Evolutionary conservation across 208 protist species (phyloP), one percentile per base, ranked within the genome.

Genomic region (Herpetomonas samuelpessoai): DNA sequence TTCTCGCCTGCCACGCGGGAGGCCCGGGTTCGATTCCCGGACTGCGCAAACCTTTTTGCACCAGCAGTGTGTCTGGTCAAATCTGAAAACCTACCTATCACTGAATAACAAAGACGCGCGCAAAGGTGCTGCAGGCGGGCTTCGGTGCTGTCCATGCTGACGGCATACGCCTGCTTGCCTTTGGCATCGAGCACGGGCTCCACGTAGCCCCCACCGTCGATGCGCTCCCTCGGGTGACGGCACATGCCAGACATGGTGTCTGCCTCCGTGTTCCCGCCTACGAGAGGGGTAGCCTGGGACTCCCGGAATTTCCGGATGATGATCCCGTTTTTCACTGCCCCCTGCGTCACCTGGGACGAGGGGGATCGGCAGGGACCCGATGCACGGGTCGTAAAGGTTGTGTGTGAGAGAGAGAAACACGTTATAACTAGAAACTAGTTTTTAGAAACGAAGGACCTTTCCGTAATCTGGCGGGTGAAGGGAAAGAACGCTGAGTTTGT

Each of bases 11-110:
- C 85, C 85, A 95, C 85, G 88, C 84, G 83, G 88, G 84, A 90
- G 85, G 88, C 85, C 88, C 84, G 88, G 84, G 84, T 94, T 94
- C 84, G 84, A 94, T 94, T 94, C 88, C 88, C 88, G 88, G 84
- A 93, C 87, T 93, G 81, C 87, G 87, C 83, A 91, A 29, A 22
- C 63, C 58, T 89, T 88, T 88, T 72, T 41, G 59, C 4, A 45
- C 38, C 9, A 24, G 52, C 1, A 44, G 12, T 30, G 0, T 49
- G 25, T 60, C 2, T n/a, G n/a, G n/a, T n/a, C n/a, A n/a, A n/a
- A n/a, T n/a, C n/a, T n/a, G n/a, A n/a, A n/a, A n/a, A n/a, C n/a
- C n/a, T n/a, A n/a, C n/a, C n/a, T n/a, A n/a, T n/a, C n/a, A n/a
- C n/a, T n/a, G n/a, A n/a, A n/a, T n/a, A n/a, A n/a, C n/a, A n/a